phyloP scores from a whole-genome alignment of 352 stramenopile species.

The Pythium phragmiticola region DNA sequence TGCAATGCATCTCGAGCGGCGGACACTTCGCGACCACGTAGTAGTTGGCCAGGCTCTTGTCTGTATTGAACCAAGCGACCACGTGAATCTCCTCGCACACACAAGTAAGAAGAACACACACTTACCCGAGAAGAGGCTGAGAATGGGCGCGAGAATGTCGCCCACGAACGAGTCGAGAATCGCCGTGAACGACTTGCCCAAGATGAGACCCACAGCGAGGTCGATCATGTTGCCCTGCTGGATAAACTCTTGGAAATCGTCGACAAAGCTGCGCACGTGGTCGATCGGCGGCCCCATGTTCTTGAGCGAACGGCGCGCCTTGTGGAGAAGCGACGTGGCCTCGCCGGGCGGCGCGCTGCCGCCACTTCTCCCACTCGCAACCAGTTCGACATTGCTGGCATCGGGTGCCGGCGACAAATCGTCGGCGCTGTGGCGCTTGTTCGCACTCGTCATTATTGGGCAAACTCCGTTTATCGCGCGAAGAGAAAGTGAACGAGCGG shows the following conservation, averaged over 20 bases:
- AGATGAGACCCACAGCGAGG: conserved; percentile 65
- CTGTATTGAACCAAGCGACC: conserved; percentile 20
- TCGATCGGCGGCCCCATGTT: conserved; percentile 29
- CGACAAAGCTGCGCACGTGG: conserved; percentile 34
- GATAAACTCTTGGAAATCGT: conserved; percentile 74
- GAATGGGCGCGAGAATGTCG: conserved; percentile 61
- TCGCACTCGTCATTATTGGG: no score
- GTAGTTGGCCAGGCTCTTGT: conserved; percentile 60
- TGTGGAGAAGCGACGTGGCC: conserved; percentile 19
- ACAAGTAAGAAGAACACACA: no score
- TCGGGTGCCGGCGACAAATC: background rate
- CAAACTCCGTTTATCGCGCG: background rate
- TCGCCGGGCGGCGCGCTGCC: conserved; percentile 6
- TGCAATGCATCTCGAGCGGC: conserved; percentile 32
- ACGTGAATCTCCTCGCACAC: no score
- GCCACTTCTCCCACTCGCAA: background rate
- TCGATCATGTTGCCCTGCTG: conserved; percentile 77
- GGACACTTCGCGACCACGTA: conserved; percentile 59
- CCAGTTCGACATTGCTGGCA: conserved; percentile 8
- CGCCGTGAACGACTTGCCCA: conserved; percentile 61
- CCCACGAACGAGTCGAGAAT: conserved; percentile 73
- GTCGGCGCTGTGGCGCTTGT: conserved; percentile 4
- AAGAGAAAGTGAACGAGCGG: background rate
- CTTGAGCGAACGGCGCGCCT: conserved; percentile 18
- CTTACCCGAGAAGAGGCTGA: conserved; percentile 66